Conservation (phyloP, 257 asterid genomes). For the Solanum virginianum region DNA sequence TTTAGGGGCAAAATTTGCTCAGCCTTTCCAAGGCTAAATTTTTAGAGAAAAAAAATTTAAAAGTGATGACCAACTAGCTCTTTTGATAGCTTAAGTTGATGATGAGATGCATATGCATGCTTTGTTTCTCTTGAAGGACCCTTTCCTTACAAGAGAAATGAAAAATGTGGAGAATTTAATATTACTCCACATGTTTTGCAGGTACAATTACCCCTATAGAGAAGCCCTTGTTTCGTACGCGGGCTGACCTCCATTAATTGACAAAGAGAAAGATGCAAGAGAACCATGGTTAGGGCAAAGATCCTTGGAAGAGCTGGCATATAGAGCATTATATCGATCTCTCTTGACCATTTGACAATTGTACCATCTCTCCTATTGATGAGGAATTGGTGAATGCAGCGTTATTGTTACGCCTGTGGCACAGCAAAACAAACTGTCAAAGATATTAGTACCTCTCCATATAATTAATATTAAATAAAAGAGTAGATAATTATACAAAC, state of each 20-base stretch:
- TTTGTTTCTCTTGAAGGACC: conserved; percentile 45
- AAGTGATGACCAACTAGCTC: conserved; percentile 20
- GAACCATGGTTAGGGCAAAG: conserved; percentile 95
- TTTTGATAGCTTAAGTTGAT: conserved; percentile 18
- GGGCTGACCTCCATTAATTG: conserved; percentile 25
- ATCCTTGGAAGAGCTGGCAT: conserved; percentile 14
- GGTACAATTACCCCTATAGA: conserved; percentile 33
- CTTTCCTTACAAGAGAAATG: conserved; percentile 53
- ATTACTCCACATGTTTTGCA: conserved; percentile 21
- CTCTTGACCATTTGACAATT: conserved; percentile 6
- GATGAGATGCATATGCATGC: conserved; percentile 40
- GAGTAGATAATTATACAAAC: conserved; percentile 17
- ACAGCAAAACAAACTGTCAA: conserved; percentile 95
- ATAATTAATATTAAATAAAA: background rate
- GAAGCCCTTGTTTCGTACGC: conserved; percentile 24
- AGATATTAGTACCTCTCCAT: conserved; percentile 39
- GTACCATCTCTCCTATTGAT: conserved; percentile 37
- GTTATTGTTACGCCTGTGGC: conserved; percentile 85
- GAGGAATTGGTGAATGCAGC: conserved; percentile 54
- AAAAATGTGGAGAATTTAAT: background rate
- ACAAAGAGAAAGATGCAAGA: conserved; percentile 14
- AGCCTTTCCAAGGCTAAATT: conserved; percentile 38
- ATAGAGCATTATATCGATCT: conserved; percentile 11
- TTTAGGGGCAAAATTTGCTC: conserved; percentile 1
- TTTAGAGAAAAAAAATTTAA: background rate